Percentiles rank a stretch among this genome's conserved stretches.
Conservation (phyloP, 148 eudicot genomes). For the Vaccinium macrocarpon region DNA sequence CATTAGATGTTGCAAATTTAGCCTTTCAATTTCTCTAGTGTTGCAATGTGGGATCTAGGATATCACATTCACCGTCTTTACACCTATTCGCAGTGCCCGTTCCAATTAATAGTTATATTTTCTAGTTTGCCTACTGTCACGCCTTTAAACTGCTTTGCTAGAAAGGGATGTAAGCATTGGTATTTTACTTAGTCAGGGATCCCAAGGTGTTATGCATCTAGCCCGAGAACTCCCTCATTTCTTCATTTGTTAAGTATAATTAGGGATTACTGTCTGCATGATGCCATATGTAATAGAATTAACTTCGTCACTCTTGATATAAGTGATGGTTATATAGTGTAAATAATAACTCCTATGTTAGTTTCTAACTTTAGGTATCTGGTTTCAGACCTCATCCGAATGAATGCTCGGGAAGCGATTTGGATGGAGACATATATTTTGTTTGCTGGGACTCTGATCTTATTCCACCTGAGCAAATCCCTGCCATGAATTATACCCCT, state of each 20-base stretch:
- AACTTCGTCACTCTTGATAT: neutral
- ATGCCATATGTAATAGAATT: neutral
- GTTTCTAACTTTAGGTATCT: neutral
- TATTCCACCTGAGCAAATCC: constrained; percentile 51
- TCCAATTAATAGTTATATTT: neutral
- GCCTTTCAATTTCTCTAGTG: neutral
- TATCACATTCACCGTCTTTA: neutral
- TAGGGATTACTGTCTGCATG: neutral
- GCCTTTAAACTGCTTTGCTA: neutral
- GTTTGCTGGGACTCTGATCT: constrained; percentile 86
- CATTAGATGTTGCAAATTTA: neutral
- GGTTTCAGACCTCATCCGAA: constrained; percentile 82
- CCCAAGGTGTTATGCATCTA: neutral
- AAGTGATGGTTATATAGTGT: neutral
- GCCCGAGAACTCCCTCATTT: neutral
- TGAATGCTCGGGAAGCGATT: constrained; percentile 98
- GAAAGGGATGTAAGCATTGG: neutral
- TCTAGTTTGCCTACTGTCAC: neutral
- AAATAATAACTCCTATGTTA: no score
- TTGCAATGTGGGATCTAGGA: neutral
- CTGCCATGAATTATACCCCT: constrained; percentile 75
- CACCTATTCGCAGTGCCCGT: neutral
- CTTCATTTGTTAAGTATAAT: neutral
- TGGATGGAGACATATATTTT: constrained; percentile 91
- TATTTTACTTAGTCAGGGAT: neutral